Base-by-base conservation (phyloP, 352 stramenopile genomes). In the Phytophthora palmivora region DNA sequence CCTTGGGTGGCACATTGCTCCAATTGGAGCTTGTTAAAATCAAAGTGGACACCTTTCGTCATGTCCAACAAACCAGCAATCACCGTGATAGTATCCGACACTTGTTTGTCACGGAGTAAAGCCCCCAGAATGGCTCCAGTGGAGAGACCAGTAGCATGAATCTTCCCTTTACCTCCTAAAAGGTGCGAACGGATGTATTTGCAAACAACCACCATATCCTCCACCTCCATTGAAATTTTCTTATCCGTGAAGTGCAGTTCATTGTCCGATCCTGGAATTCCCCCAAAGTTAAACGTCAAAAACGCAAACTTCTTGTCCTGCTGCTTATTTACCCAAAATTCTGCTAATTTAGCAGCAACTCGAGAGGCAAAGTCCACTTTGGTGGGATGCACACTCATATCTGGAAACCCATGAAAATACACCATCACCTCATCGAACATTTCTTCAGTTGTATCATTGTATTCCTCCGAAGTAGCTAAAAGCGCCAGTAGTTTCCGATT, bases 361-460 rank as follows among this genome's bases (percentile, higher is more conserved):
- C 84, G 80, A 49, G 74, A 87, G 3, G 72, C 80, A 60, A 91
- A 84, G 6, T 73, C 68, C 24, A 77, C 47, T 24, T 75, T 68
- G 5, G 70, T 67, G 18, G 82, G 82, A 46, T 93, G 80, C 45
- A 93, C 84, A 1, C 76, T 60, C 51, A 93, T 74, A 52, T 91
- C 84, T 9, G 84, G 82, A 47, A 93, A 93, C 1, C 84, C 84
- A 50, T 93, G 82, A 12, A 93, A 57, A 68, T 91, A 93, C 34
- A 91, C 67, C 55, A 89, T 64, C 26, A 83, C 72, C 4, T 81
- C 72, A 30, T 78, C 70, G 43, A 74, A 79, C 15, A 9, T 19
- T 30, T 24, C 19, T 18, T 16, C 10, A 10, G 10, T 10, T 16
- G 28, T 36, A 24, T 22, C 33, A 3, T 55, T 58, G 47, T 47